Base-by-base conservation (phyloP, 2,329 filamentous ascomycete species). In the Knufia fluminis region DNA sequence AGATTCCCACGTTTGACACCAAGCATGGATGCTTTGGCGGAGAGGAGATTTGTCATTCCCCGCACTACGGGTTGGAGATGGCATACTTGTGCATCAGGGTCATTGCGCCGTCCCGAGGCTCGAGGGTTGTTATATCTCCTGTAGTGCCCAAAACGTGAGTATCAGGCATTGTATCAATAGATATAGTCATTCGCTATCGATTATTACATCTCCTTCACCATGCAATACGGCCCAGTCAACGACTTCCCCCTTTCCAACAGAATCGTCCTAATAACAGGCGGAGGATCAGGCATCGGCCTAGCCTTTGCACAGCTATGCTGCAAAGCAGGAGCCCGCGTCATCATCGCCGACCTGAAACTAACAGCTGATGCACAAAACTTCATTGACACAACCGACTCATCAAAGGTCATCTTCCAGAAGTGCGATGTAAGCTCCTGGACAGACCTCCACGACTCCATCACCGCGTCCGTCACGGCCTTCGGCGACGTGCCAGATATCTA, bases 261-360 rank as follows among this genome's bases (percentile, higher is more conserved):
- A 48, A 56, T 72, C 9, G 75, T 75, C n/a, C 73, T 78, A 39
- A 63, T 78, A 26, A 78, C 75, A 12, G 75, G 75, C 31, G 75
- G 72, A 33, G 75, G 75, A 19, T 77, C 17, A 71, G 71, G 71
- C 14, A 73, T 73, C 48, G 72, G 72, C 52, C 59, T 72, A 28
- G 62, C 63, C 42, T 72, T 73, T 47, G 68, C 68, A 23, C 65
- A 64, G 41, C 54, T 68, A 7, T 59, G 73, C 10, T 60, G 71
- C n/a, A 60, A 67, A 47, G 65, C 68, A 56, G 68, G 65, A 46
- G 72, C 69, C 55, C 72, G 71, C 52, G 68, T 72, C 45, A 54
- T 73, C 38, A 64, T 72, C 52, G 71, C 68, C 38, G 70, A 73
- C 54, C 56, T 73, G 17, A 61, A 62, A 16, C 60, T 73, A 20